phyloP scores from a whole-genome alignment of 192 early-diverging fungal species.

The Jimgerdemannia lactiflua region DNA sequence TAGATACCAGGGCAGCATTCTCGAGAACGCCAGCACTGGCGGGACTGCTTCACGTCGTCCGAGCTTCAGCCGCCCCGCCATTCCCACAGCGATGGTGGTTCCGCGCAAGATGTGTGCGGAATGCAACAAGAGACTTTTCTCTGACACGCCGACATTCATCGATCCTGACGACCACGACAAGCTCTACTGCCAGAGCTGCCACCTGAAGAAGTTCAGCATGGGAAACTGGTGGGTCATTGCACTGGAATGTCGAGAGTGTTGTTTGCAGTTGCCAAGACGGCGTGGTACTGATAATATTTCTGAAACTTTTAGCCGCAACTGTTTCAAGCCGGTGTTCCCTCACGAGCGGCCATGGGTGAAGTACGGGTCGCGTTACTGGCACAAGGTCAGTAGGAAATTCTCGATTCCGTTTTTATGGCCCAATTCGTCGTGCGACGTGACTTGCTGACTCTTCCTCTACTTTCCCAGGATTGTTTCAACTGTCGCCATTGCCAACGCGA shows the following conservation, averaged over 20 bases:
- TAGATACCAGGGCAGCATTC: not conserved
- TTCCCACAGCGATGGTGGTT: not conserved
- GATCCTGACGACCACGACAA: not conserved
- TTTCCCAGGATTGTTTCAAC: conserved; percentile 31
- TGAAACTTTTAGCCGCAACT: conserved; percentile 13
- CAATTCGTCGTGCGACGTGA: not conserved
- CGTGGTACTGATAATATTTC: not conserved
- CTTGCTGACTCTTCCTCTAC: not conserved
- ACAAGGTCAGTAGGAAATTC: not conserved
- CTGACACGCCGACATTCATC: not conserved
- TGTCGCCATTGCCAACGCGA: conserved; percentile 34
- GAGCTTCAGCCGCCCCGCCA: not conserved
- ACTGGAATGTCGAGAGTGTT: not conserved
- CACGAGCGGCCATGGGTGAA: conserved; percentile 29
- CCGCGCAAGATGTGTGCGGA: not conserved
- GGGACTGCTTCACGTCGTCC: not conserved
- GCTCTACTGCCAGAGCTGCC: conserved; percentile 31
- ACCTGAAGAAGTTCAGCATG: conserved; percentile 29
- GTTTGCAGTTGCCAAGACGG: not conserved
- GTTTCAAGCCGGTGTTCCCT: conserved; percentile 31
- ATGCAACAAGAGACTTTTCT: not conserved
- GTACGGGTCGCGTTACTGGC: conserved; percentile 26
- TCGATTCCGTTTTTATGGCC: not conserved
- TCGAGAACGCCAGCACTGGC: not conserved
- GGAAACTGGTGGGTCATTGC: conserved; percentile 19